Conservation (phyloP, 495 filamentous ascomycete genomes). For the Lepidopterella palustris region DNA sequence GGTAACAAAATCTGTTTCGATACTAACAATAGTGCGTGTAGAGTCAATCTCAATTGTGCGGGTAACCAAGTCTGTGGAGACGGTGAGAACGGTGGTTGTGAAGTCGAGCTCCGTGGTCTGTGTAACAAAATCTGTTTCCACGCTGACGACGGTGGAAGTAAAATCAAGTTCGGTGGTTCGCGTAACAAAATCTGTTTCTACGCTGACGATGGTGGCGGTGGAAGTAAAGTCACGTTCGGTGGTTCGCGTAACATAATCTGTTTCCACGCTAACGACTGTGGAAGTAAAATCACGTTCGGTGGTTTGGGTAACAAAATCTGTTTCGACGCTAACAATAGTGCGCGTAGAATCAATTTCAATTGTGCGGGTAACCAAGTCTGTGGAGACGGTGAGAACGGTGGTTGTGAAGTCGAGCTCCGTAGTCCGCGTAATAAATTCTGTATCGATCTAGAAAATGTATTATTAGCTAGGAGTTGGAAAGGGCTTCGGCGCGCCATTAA, state of each 20-base stretch:
- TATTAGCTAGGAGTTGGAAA: too few species aligned
- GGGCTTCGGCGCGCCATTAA: not conserved
- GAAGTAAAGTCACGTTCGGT: not conserved
- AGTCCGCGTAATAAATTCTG: not conserved
- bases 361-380: too few species aligned
- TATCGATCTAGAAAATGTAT: not conserved
- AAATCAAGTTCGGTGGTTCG: not conserved
- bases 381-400: not conserved
- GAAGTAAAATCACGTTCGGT: too few species aligned
- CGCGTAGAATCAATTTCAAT: too few species aligned
- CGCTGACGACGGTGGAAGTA: not conserved
- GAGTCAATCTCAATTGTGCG: too few species aligned
- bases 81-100: not conserved
- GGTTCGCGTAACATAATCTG: too few species aligned
- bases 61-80: too few species aligned
- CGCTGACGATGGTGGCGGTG: not conserved
- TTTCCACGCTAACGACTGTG: too few species aligned
- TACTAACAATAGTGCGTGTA: too few species aligned
- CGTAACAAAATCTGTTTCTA: not conserved
- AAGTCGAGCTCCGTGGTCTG: not conserved
- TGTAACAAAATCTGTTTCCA: not conserved
- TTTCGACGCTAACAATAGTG: too few species aligned
- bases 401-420: not conserved
- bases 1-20: too few species aligned
- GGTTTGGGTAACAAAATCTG: too few species aligned